Evolutionary conservation across 176 grass and related monocot genomes (phyloP).

Genomic region (Triticum turgidum): DNA sequence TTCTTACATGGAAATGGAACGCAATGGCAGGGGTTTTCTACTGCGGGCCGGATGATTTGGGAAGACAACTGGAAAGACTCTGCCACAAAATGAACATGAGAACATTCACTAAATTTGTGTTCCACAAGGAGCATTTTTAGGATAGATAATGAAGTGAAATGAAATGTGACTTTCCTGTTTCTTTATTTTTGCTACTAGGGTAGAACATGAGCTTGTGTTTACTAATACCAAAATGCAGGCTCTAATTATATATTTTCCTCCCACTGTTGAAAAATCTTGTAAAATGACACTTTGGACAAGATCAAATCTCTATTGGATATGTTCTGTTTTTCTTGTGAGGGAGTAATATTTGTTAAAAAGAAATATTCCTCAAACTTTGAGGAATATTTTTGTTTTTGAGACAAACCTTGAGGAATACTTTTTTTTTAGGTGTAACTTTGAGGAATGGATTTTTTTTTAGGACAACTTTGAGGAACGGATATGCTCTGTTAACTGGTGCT

Average conservation of each 20-base stretch:
- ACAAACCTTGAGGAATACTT: too few species aligned
- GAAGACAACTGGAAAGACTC: conserved; percentile 41
- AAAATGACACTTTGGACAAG: neutral
- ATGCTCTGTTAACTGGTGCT: neutral
- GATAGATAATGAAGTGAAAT: neutral
- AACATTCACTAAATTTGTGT: conserved; percentile 51
- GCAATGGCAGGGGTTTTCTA: conserved; percentile 54
- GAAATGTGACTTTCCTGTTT: neutral
- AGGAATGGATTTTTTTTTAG: too few species aligned
- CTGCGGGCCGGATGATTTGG: conserved; percentile 46
- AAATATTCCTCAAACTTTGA: too few species aligned
- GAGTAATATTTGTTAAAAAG: too few species aligned
- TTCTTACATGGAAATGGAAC: neutral
- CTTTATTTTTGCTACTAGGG: neutral
- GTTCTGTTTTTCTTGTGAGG: neutral
- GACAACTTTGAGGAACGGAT: too few species aligned
- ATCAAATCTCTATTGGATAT: neutral
- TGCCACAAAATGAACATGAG: conserved; percentile 42
- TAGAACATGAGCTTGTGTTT: neutral
- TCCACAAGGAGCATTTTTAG: conserved; percentile 57
- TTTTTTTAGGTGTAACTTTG: too few species aligned
- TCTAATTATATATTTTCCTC: neutral
- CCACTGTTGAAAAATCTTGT: neutral
- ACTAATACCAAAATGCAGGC: neutral
- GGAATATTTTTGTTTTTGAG: too few species aligned